These are phyloP conservation scores for Pestalotiopsis sp. DNA, from an alignment of 2,329 filamentous ascomycete genomes.

Conservation along the genomic window DNA sequence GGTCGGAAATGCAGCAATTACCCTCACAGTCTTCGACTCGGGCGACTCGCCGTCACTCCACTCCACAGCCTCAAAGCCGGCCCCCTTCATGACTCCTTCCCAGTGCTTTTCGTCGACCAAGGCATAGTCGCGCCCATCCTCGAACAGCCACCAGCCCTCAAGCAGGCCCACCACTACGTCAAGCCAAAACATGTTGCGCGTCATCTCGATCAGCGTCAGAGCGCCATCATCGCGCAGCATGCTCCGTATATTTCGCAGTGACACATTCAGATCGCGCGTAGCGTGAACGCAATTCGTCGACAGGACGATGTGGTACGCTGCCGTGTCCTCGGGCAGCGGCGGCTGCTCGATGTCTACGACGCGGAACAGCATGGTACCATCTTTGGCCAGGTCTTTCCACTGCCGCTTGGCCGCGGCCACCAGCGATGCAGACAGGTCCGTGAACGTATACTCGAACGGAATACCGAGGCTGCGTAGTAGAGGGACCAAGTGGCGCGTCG, in stretches of 20 bases:
- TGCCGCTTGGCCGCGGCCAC: constrained; percentile 26
- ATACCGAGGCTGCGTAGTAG: constrained; percentile 23
- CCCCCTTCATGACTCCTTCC: constrained; percentile 17
- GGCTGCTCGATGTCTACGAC: constrained; percentile 31
- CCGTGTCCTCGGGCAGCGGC: constrained; percentile 16
- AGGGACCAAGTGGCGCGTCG: constrained; percentile 33
- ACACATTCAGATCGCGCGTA: constrained; percentile 25
- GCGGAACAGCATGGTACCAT: constrained; percentile 21
- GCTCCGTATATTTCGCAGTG: constrained; percentile 24
- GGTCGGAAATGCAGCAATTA: constrained; percentile 23
- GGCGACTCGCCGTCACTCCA: constrained; percentile 24
- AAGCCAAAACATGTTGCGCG: constrained; percentile 27
- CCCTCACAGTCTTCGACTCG: constrained; percentile 24
- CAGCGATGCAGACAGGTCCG: constrained; percentile 38
- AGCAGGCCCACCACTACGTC: constrained; percentile 33
- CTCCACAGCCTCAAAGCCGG: constrained; percentile 24
- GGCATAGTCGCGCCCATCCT: constrained; percentile 27
- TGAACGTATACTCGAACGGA: constrained; percentile 39
- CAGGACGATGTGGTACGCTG: constrained; percentile 31
- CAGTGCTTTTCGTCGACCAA: constrained; percentile 24
- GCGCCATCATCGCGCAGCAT: constrained; percentile 30
- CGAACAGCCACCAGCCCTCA: constrained; percentile 36
- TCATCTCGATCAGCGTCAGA: constrained; percentile 32
- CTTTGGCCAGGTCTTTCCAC: constrained; percentile 19
- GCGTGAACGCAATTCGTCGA: constrained; percentile 39